These are phyloP conservation scores for Penicillium atrosanguineum DNA, from an alignment of 495 filamentous ascomycete species.

Conservation along the genomic window DNA sequence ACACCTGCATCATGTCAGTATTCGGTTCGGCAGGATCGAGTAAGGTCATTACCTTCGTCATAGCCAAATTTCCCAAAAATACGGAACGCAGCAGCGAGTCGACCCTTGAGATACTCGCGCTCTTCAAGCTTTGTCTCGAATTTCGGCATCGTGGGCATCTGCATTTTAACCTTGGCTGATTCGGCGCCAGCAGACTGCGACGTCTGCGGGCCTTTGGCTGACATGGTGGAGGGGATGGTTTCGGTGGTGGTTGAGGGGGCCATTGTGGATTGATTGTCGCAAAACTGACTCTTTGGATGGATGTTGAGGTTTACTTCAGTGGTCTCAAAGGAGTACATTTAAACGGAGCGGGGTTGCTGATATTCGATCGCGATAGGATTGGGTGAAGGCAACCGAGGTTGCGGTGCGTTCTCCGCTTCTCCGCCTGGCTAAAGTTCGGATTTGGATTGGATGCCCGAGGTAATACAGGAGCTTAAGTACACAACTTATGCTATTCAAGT, in stretches of 20 bases:
- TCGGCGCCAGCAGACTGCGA: slow-evolving; percentile 26
- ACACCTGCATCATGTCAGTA: slow-evolving; percentile 32
- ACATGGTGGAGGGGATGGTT: slow-evolving; percentile 18
- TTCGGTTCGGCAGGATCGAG: background rate
- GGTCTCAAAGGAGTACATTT: background rate
- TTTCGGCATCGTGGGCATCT: slow-evolving; percentile 48
- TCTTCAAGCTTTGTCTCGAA: slow-evolving; percentile 62
- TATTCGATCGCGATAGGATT: slow-evolving; percentile 1
- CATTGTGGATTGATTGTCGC: slow-evolving; percentile 14
- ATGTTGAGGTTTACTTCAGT: background rate
- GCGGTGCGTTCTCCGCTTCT: background rate
- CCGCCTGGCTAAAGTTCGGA: background rate
- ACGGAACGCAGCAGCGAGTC: slow-evolving; percentile 64
- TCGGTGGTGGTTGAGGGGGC: slow-evolving; percentile 33
- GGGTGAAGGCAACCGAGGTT: slow-evolving; percentile 1
- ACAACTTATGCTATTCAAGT: background rate
- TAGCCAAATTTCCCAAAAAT: slow-evolving; percentile 69
- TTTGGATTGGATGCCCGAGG: background rate
- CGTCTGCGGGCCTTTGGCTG: slow-evolving; percentile 21
- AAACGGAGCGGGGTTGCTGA: slow-evolving; percentile 1
- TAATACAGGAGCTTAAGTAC: background rate
- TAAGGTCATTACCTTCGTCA: slow-evolving; percentile 47
- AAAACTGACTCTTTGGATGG: background rate
- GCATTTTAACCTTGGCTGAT: slow-evolving; percentile 44
- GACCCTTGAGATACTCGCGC: slow-evolving; percentile 63